These are phyloP conservation scores for Triticum urartu DNA, from an alignment of 176 grass and related monocot genomes.

Conservation along the genomic window DNA sequence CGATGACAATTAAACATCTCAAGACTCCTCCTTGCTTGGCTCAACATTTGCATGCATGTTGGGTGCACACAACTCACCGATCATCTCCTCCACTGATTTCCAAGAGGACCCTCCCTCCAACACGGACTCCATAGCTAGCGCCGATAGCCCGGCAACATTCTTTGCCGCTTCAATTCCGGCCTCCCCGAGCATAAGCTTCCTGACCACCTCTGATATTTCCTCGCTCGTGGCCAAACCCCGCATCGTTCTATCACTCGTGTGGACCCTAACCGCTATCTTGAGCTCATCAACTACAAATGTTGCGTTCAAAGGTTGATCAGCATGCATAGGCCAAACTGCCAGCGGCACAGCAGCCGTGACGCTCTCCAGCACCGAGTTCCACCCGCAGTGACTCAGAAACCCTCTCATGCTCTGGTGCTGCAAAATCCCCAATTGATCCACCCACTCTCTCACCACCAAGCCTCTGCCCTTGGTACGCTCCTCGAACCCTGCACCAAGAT, in stretches of 20 bases:
- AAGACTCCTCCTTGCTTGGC: not conserved
- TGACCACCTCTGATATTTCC: constrained; percentile 32
- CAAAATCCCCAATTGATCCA: constrained; percentile 54
- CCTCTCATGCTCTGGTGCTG: constrained; percentile 36
- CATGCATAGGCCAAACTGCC: constrained; percentile 62
- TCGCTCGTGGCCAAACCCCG: constrained; percentile 39
- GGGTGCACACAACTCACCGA: not conserved
- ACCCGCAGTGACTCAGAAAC: constrained; percentile 67
- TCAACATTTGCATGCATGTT: not conserved
- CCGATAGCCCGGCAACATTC: not conserved
- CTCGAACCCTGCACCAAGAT: constrained; percentile 34
- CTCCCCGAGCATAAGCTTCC: constrained; percentile 30
- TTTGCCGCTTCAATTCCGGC: not conserved
- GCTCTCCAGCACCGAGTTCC: constrained; percentile 75
- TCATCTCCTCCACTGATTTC: constrained; percentile 46
- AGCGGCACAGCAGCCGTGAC: constrained; percentile 31
- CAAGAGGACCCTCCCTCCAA: constrained; percentile 41
- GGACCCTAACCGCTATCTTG: constrained; percentile 44
- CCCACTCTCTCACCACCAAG: constrained; percentile 55
- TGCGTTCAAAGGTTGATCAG: constrained; percentile 49
- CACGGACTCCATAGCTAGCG: constrained; percentile 17
- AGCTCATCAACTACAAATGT: constrained; percentile 55
- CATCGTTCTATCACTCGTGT: constrained; percentile 25
- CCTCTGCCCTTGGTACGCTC: constrained; percentile 27
- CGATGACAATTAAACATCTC: not conserved